Evolutionary conservation across 1,284 basidiomycete genomes (phyloP).

Genomic region (Cerioporus squamosus): DNA sequence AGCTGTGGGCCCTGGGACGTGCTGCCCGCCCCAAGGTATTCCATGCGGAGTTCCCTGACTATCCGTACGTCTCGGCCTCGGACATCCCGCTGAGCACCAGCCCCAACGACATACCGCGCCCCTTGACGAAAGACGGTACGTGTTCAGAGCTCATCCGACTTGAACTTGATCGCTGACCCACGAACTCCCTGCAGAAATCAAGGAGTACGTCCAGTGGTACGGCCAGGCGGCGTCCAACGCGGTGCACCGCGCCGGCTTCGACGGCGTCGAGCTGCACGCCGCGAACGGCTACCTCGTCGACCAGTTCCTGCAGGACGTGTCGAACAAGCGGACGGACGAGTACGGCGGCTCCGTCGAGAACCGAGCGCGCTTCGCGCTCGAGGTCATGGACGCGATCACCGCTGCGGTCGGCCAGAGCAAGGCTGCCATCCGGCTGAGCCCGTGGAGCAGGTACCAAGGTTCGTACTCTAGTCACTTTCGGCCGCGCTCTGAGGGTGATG

Average conservation of each 20-base stretch:
- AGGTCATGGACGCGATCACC: slow-evolving; percentile 49
- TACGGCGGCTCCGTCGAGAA: slow-evolving; percentile 64
- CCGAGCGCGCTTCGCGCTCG: slow-evolving; percentile 51
- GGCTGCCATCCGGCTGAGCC: slow-evolving; percentile 44
- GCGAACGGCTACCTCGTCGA: slow-evolving; percentile 45
- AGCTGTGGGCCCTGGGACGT: slow-evolving; percentile 52
- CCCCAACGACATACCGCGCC: slow-evolving; percentile 16
- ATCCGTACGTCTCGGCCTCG: slow-evolving; percentile 42
- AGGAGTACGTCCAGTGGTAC: slow-evolving; percentile 43
- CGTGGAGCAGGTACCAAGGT: not conserved
- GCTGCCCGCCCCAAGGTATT: slow-evolving; percentile 38
- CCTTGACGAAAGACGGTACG: slow-evolving; percentile 18
- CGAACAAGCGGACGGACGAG: slow-evolving; percentile 59
- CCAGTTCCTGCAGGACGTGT: slow-evolving; percentile 45
- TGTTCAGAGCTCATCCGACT: not conserved
- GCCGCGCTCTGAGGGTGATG: no score
- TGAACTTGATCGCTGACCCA: not conserved
- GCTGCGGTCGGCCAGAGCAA: slow-evolving; percentile 41
- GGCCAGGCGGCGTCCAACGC: slow-evolving; percentile 46
- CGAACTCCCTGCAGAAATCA: slow-evolving; percentile 36
- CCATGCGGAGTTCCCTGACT: slow-evolving; percentile 18
- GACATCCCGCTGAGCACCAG: slow-evolving; percentile 29
- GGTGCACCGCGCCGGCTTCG: slow-evolving; percentile 47
- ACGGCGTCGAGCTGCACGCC: slow-evolving; percentile 41
- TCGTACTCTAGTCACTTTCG: no score